Evolutionary conservation across 805 yeast species (phyloP).

Genomic region (Yamadazyma philogaea): DNA sequence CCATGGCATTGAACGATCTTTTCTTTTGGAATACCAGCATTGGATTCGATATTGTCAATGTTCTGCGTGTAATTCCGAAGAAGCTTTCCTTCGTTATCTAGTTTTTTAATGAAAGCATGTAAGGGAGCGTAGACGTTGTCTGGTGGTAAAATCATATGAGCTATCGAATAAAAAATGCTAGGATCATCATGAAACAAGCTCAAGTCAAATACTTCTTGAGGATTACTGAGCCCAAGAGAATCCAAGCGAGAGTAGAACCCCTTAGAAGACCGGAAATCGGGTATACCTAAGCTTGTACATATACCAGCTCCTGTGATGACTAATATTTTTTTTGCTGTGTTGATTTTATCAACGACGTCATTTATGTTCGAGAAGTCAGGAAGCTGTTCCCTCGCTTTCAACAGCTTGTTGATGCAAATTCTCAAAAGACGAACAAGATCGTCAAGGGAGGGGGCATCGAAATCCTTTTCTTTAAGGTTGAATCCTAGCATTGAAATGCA

Average conservation of each 20-base stretch:
- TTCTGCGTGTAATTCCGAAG: slow-evolving; percentile 44
- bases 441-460: background rate
- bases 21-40: slow-evolving; percentile 52
- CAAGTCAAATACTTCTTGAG: slow-evolving; percentile 45
- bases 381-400: slow-evolving; percentile 53
- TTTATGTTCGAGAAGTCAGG: slow-evolving; percentile 55
- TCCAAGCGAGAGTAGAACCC: slow-evolving; percentile 63
- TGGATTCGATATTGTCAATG: slow-evolving; percentile 44
- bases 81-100: slow-evolving; percentile 36
- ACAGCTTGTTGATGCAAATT: slow-evolving; percentile 62
- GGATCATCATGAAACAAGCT: slow-evolving; percentile 38
- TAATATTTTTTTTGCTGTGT: slow-evolving; percentile 44
- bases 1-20: slow-evolving; percentile 81
- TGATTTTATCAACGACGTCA: slow-evolving; percentile 52
- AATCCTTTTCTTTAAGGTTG: slow-evolving; percentile 17
- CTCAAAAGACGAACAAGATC: slow-evolving; percentile 51
- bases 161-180: slow-evolving; percentile 38
- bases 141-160: slow-evolving; percentile 44
- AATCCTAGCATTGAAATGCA: slow-evolving; percentile 62
- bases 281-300: slow-evolving; percentile 43
- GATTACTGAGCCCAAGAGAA: slow-evolving; percentile 43
- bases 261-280: slow-evolving; percentile 45
- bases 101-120: slow-evolving; percentile 36
- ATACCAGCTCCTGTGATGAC: slow-evolving; percentile 47
- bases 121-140: slow-evolving; percentile 34